Evolutionary conservation across 1,284 basidiomycete genomes (phyloP).

Genomic region (Cystobasidium sp.): DNA sequence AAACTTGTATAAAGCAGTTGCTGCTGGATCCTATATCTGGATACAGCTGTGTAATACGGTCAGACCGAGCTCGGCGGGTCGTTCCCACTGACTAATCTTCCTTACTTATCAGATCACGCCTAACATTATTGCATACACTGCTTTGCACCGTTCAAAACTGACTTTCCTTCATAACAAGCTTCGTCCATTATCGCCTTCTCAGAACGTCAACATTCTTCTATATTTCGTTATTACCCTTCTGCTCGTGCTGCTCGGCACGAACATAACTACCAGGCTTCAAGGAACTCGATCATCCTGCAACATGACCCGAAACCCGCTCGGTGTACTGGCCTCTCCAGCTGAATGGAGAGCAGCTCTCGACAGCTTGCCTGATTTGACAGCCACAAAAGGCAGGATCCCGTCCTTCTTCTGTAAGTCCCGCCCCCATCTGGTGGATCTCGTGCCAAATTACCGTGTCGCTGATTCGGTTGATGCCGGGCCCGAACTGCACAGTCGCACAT

Average conservation of each 20-base stretch:
- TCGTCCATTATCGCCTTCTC: too few relatives aligned
- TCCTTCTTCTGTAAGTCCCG: slow-evolving; percentile 77
- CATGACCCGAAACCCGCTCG: slow-evolving; percentile 34
- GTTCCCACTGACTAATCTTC: too few relatives aligned
- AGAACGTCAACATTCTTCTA: not conserved
- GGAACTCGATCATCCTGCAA: slow-evolving; percentile 4
- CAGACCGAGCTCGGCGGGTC: too few relatives aligned
- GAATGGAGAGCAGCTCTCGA: slow-evolving; percentile 67
- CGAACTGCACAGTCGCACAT: not conserved
- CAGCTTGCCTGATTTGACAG: slow-evolving; percentile 65
- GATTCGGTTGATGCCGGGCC: too few relatives aligned
- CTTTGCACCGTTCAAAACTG: too few relatives aligned
- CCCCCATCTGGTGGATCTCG: not conserved
- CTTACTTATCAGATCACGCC: too few relatives aligned
- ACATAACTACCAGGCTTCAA: not conserved
- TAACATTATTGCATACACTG: too few relatives aligned
- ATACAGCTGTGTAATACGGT: too few relatives aligned
- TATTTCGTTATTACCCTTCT: not conserved
- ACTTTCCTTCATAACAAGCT: too few relatives aligned
- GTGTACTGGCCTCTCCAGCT: slow-evolving; percentile 54
- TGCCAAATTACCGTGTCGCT: too few relatives aligned
- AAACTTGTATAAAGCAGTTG: too few relatives aligned
- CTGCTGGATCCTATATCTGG: too few relatives aligned
- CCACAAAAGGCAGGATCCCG: slow-evolving; percentile 64
- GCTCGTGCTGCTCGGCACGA: not conserved